phyloP scores from a whole-genome alignment of 768 basidiomycete genomes.

The Sarcodon aspratus region DNA sequence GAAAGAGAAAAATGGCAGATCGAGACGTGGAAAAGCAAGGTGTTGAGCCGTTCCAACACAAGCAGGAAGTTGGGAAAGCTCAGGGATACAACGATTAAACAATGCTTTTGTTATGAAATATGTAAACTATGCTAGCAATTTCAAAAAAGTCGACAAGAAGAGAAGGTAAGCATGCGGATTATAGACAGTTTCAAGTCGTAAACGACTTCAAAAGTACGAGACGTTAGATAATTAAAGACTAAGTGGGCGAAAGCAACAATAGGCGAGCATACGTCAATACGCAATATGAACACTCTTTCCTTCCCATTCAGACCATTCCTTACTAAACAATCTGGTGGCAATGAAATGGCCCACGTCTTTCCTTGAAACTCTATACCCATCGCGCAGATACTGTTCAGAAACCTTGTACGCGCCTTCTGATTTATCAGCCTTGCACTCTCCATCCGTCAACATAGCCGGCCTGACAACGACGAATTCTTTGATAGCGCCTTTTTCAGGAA shows the following conservation, averaged over 20 bases:
- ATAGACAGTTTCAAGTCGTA: too few relatives aligned
- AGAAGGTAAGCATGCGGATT: too few relatives aligned
- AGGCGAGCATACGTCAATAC: too few relatives aligned
- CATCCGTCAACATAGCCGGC: slow-evolving; percentile 49
- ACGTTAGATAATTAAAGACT: background rate
- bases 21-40: slow-evolving; percentile 66
- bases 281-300: too few relatives aligned
- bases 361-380: slow-evolving; percentile 44
- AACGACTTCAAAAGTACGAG: background rate
- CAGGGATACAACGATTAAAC: slow-evolving; percentile 53
- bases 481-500: slow-evolving; percentile 32
- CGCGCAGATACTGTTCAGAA: slow-evolving; percentile 16
- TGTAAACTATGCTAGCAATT: background rate
- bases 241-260: too few relatives aligned
- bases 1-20: slow-evolving; percentile 49
- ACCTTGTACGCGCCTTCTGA: slow-evolving; percentile 29
- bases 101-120: too few relatives aligned
- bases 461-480: slow-evolving; percentile 38
- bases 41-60: slow-evolving; percentile 23
- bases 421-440: slow-evolving; percentile 31
- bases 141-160: background rate
- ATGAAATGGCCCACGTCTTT: slow-evolving; percentile 59
- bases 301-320: too few relatives aligned
- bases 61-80: slow-evolving; percentile 22
- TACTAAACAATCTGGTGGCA: slow-evolving; percentile 8